These are phyloP conservation scores for Sabuloglossum arenarium DNA, from an alignment of 495 filamentous ascomycete species.

Conservation along the genomic window DNA sequence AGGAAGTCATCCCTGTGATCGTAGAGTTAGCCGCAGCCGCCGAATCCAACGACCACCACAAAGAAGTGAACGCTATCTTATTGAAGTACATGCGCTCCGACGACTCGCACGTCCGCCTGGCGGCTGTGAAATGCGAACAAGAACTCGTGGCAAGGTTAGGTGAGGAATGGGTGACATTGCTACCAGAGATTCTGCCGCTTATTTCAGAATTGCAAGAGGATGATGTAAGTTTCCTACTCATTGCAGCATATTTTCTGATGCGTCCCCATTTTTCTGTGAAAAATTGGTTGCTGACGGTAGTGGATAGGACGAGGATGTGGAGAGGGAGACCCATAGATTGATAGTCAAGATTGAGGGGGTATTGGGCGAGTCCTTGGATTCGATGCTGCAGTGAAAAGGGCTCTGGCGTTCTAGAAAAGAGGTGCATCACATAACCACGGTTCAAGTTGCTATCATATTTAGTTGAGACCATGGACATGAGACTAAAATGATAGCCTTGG, in stretches of 20 bases:
- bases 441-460: too few species aligned
- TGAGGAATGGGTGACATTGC: slow-evolving; percentile 74
- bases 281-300: not conserved
- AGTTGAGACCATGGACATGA: too few species aligned
- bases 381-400: slow-evolving; percentile 56
- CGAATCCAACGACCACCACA: slow-evolving; percentile 70
- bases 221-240: slow-evolving; percentile 22
- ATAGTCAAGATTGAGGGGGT: slow-evolving; percentile 71
- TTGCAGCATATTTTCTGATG: too few species aligned
- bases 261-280: too few species aligned
- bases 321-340: slow-evolving; percentile 71
- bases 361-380: slow-evolving; percentile 68
- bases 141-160: slow-evolving; percentile 56
- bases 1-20: slow-evolving; percentile 33
- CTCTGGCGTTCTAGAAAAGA: not conserved
- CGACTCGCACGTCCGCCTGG: slow-evolving; percentile 41
- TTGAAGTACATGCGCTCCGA: slow-evolving; percentile 59
- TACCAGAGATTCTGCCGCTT: slow-evolving; percentile 87
- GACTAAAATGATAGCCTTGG: too few species aligned
- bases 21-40: slow-evolving; percentile 61
- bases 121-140: slow-evolving; percentile 59
- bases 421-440: too few species aligned
- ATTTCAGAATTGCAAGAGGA: slow-evolving; percentile 92
- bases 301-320: slow-evolving; percentile 51
- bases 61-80: slow-evolving; percentile 56